These are phyloP conservation scores for Ceratobasidium sp. DNA, from an alignment of 1,284 basidiomycete genomes.

Conservation along the genomic window DNA sequence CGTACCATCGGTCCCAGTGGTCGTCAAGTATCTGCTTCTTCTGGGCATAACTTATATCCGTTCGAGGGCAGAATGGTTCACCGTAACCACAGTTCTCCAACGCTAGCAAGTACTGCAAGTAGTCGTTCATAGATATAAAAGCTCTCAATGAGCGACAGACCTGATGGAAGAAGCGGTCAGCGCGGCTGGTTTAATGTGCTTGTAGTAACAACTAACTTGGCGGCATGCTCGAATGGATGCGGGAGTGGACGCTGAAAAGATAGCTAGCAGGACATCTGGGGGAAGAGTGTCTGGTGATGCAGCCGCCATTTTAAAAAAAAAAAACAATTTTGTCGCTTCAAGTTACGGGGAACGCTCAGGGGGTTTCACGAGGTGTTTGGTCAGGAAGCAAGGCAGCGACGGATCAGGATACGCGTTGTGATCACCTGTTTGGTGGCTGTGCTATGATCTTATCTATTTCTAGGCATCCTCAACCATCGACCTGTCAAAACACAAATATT, in stretches of 20 bases:
- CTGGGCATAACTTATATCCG: constrained; percentile 17
- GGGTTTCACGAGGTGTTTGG: too few species aligned
- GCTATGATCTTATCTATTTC: too few species aligned
- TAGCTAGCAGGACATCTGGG: neutral
- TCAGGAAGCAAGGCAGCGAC: too few species aligned
- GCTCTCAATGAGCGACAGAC: neutral
- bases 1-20: neutral
- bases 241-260: neutral
- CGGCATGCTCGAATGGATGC: neutral
- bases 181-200: too few species aligned
- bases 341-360: too few species aligned
- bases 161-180: neutral
- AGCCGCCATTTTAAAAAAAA: too few species aligned
- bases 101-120: constrained; percentile 21
- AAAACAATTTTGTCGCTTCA: too few species aligned
- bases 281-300: neutral
- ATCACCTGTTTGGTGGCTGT: too few species aligned
- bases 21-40: constrained; percentile 13
- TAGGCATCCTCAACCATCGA: too few species aligned
- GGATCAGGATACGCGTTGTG: too few species aligned
- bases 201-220: neutral
- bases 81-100: constrained; percentile 15
- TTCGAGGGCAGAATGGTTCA: constrained; percentile 1
- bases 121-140: neutral
- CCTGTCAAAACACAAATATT: too few species aligned